phyloP scores from a whole-genome alignment of 441 rosid species.

The Gossypium davidsonii region DNA sequence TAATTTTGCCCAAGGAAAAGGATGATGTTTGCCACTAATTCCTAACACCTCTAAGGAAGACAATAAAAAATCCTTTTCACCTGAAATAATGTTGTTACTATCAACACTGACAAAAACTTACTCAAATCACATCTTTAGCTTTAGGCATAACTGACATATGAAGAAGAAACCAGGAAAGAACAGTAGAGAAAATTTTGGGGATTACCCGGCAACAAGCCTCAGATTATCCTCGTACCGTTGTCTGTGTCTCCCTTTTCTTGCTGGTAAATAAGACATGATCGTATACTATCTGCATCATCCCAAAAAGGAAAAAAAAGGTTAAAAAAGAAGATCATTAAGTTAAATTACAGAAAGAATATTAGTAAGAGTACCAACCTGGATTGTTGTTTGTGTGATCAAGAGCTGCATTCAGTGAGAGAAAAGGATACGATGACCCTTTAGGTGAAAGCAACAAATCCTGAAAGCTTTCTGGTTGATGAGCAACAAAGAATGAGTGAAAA shows the following conservation, averaged over 20 bases:
- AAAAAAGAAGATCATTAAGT: background rate
- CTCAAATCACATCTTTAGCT: no score
- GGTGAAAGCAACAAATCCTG: background rate
- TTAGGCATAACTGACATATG: background rate
- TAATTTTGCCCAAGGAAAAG: background rate
- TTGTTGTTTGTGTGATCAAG: background rate
- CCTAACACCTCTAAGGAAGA: background rate
- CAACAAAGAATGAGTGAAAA: background rate
- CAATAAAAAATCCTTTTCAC: background rate
- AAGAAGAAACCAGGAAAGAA: background rate
- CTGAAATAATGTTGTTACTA: background rate
- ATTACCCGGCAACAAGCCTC: conserved; percentile 63
- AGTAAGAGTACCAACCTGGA: background rate
- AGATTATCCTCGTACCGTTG: conserved; percentile 51
- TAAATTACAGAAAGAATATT: background rate
- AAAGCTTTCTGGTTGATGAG: no score
- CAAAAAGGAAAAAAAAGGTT: background rate
- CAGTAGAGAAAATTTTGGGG: background rate
- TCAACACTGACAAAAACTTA: background rate
- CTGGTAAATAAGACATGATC: conserved; percentile 33
- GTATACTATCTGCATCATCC: conserved; percentile 1
- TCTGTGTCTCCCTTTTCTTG: conserved; percentile 48
- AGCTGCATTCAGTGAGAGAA: background rate
- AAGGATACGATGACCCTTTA: background rate
- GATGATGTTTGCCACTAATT: background rate